These are phyloP conservation scores for Hypocreales sp. DNA, from an alignment of 2,329 filamentous ascomycete genomes.

Conservation along the genomic window DNA sequence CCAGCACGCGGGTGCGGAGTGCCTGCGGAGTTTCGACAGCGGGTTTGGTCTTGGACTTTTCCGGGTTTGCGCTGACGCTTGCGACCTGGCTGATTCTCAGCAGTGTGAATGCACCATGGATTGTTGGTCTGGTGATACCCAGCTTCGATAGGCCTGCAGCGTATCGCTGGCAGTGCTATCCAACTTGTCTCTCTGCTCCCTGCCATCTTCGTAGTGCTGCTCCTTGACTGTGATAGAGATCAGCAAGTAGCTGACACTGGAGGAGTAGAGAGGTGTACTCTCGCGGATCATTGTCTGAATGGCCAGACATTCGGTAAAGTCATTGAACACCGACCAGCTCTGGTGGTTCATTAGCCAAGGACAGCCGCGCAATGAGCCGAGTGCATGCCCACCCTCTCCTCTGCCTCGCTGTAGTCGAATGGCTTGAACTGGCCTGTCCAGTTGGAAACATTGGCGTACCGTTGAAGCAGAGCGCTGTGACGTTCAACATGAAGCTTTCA, in stretches of 20 bases:
- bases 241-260: no score
- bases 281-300: background rate
- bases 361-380: no score
- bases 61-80: background rate
- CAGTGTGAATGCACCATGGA: no score
- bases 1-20: background rate
- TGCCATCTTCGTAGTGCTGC: background rate
- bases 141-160: background rate
- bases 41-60: background rate
- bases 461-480: background rate
- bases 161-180: background rate
- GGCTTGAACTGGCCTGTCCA: background rate
- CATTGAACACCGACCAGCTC: constrained; percentile 1
- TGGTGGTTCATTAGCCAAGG: background rate
- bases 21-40: background rate
- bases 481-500: no score
- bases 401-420: background rate
- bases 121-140: no score
- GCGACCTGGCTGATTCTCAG: background rate
- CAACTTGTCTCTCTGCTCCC: background rate
- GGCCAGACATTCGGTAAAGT: background rate
- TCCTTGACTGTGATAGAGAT: background rate
- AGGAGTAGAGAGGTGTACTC: no score
- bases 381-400: background rate
- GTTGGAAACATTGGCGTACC: background rate